Percentiles rank a stretch among this genome's conserved stretches.
phyloP scores from a whole-genome alignment of 768 basidiomycete species.

The Kwoniella botswanensis region DNA sequence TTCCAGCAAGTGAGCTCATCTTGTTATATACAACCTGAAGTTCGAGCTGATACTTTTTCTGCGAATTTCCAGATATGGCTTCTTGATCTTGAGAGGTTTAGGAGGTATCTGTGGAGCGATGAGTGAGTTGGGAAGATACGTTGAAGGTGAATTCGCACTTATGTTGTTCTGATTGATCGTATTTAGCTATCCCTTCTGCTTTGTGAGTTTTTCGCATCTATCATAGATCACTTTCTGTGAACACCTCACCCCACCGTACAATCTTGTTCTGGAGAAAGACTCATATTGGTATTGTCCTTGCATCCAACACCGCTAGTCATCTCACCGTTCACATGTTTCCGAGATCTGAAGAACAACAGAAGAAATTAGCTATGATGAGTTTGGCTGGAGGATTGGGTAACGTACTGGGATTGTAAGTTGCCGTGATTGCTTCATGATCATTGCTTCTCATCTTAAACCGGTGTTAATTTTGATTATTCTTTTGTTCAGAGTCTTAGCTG shows the following conservation, averaged over 20 bases:
- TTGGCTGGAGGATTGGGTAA: slow-evolving; percentile 63
- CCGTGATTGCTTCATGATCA: too few relatives aligned
- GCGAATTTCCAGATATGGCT: slow-evolving; percentile 48
- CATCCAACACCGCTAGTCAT: slow-evolving; percentile 24
- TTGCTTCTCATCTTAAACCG: too few relatives aligned
- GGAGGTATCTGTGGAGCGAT: slow-evolving; percentile 64
- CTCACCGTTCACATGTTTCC: slow-evolving; percentile 65
- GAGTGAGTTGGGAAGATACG: slow-evolving; percentile 39
- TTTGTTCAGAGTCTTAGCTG: slow-evolving; percentile 41
- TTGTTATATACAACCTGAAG: too few relatives aligned
- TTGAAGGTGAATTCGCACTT: not conserved
- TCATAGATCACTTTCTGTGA: too few relatives aligned
- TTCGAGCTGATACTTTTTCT: too few relatives aligned
- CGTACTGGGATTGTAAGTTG: slow-evolving; percentile 58
- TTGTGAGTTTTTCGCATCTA: not conserved
- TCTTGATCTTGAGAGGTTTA: slow-evolving; percentile 65
- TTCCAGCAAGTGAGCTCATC: slow-evolving; percentile 49
- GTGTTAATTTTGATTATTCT: too few relatives aligned
- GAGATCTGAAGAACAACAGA: slow-evolving; percentile 61
- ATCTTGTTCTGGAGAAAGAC: too few relatives aligned
- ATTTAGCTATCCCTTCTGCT: slow-evolving; percentile 36
- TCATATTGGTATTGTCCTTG: not conserved
- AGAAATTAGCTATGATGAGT: slow-evolving; percentile 63
- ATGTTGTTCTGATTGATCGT: too few relatives aligned
- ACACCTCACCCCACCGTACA: too few relatives aligned